These are phyloP conservation scores for Monosporascus sp. DNA, from an alignment of 2,329 filamentous ascomycete species.

Conservation along the genomic window DNA sequence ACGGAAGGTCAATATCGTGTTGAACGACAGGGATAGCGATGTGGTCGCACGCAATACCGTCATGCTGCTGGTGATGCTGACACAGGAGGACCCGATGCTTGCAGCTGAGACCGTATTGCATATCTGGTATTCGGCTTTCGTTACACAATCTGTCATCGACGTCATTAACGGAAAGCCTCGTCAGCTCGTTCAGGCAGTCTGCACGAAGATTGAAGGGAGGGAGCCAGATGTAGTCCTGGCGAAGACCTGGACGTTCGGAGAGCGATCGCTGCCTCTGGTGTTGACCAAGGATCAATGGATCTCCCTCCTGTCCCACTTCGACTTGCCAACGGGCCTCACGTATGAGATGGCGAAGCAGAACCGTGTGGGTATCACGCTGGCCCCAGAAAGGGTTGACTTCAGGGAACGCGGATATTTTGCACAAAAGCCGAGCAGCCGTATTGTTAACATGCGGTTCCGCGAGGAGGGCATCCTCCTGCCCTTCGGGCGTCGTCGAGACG, in stretches of 20 bases:
- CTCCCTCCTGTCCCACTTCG: constrained; percentile 1
- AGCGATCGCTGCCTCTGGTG: constrained; percentile 4
- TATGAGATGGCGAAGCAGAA: constrained; percentile 2
- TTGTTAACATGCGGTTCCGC: constrained; percentile 25
- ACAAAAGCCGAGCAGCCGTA: constrained; percentile 11
- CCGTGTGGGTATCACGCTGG: constrained; percentile 2
- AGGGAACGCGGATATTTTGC: constrained; percentile 3
- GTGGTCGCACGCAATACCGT: constrained; percentile 11
- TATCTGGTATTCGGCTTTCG: constrained; percentile 8
- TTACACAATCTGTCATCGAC: not conserved
- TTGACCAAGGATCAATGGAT: constrained; percentile 8
- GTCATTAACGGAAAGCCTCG: constrained; percentile 2
- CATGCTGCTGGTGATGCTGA: constrained; percentile 6
- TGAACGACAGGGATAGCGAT: not conserved
- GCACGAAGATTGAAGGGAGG: constrained; percentile 8
- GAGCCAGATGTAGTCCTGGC: not conserved
- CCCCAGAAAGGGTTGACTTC: constrained; percentile 5
- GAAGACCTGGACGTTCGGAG: constrained; percentile 11
- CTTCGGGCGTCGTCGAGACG: constrained; percentile 22
- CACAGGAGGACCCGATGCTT: constrained; percentile 1
- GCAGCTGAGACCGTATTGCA: constrained; percentile 9
- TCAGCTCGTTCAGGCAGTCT: constrained; percentile 8
- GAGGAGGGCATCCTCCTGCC: constrained; percentile 34
- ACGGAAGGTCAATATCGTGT: too few species aligned
- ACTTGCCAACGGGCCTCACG: constrained; percentile 2